Base-by-base conservation (phyloP, 148 eudicot species). In the Amaranthus hypochondriacus region DNA sequence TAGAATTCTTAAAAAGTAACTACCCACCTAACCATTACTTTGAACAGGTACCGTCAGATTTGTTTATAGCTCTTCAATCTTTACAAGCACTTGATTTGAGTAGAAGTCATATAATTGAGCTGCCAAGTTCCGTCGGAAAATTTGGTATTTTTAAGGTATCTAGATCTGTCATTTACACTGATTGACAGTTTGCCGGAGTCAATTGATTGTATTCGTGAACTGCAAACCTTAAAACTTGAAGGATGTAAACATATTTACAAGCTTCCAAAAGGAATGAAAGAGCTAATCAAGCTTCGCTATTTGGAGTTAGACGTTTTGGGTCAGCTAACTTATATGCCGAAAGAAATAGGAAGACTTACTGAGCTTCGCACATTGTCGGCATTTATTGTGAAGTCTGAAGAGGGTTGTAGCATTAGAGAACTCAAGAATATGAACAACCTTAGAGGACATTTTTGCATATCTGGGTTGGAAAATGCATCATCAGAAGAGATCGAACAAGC, bases 281-380 rank as follows among this genome's bases (percentile, higher is more conserved):
- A 68, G 14, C 55, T 79, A 56, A 10, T 12, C 2, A 66, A 39
- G 7, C 81, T 83, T 42, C 78, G 83, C 2, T 81, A 83, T 80
- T 58, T 83, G 9, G 77, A 79, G 53, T 71, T 79, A 52, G 76
- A 83, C 66, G 74, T 73, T 46, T 49, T 68, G 28, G 65, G 77
- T 4, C 76, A 79, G 21, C 56, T 79, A 58, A 59, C 11, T 64
- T 73, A 8, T 48, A 73, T 79, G 76, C 86, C 83, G 5, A 61
- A 5, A 44, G 75, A 72, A 56, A 62, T 83, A 54, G 78, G 82
- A 8, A 52, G n/a, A 4, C 70, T 83, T 8, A 60, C 49, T 0
- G 42, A 73, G 10, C 83, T 83, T 39, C 76, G 70, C 39, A 79
- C 83, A 4, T 48, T 83, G 39, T 51, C 60, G 5, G 76, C 73